A percentile compares a stretch with the other conserved stretches of the same genome.
These are phyloP conservation scores for Vinca minor DNA, from an alignment of 257 asterid genomes.

Conservation along the genomic window DNA sequence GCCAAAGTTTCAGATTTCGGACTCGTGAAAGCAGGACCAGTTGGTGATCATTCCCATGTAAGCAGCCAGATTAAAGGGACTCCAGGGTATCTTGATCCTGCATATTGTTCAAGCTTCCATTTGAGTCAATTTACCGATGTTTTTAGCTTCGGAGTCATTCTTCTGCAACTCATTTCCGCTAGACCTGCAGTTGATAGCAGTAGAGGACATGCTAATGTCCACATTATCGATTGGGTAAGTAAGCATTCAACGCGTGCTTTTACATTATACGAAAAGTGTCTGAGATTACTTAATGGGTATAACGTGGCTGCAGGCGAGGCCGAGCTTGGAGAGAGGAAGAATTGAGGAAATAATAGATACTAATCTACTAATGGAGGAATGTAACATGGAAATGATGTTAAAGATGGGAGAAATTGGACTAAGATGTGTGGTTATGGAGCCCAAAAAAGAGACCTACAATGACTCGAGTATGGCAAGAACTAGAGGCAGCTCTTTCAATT, in stretches of 20 bases:
- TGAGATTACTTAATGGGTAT: not conserved
- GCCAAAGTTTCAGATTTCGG: conserved; percentile 77
- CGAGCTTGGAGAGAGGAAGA: conserved; percentile 47
- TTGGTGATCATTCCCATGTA: conserved; percentile 64
- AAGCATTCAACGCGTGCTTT: not conserved
- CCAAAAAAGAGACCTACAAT: conserved; percentile 69
- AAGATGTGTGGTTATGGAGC: conserved; percentile 50
- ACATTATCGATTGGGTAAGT: conserved; percentile 67
- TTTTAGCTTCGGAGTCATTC: conserved; percentile 74
- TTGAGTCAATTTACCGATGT: conserved; percentile 61
- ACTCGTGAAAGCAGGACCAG: conserved; percentile 58
- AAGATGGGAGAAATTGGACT: conserved; percentile 60
- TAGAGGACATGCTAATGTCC: conserved; percentile 28
- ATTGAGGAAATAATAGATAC: conserved; percentile 53
- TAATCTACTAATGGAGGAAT: conserved; percentile 42
- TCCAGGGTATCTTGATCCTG: conserved; percentile 79
- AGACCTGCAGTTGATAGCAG: conserved; percentile 50
- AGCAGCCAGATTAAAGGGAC: conserved; percentile 70
- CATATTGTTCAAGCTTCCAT: conserved; percentile 56
- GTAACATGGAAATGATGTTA: conserved; percentile 55
- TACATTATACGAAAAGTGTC: not conserved
- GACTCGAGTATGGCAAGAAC: conserved; percentile 56
- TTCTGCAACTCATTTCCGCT: conserved; percentile 66
- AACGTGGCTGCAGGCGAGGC: conserved; percentile 48
- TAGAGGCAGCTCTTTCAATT: conserved; percentile 35